Conservation (phyloP, 2,329 filamentous ascomycete genomes). For the Botrytis cinerea region DNA sequence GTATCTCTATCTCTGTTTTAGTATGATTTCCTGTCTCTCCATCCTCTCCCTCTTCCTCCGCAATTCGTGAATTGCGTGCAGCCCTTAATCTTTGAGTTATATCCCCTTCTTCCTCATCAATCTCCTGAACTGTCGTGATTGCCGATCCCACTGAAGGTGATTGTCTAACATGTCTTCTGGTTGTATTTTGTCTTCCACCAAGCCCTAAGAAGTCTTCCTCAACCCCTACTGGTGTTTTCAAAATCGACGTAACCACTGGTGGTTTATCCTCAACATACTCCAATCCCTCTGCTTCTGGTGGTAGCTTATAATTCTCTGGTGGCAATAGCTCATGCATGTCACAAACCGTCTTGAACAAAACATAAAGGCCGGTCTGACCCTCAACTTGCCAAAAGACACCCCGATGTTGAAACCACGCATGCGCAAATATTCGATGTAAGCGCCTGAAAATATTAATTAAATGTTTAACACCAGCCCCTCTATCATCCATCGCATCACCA, state of each 20-base stretch:
- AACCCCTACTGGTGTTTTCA: conserved; percentile 44
- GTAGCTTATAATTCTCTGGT: conserved; percentile 93
- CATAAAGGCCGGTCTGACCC: conserved; percentile 84
- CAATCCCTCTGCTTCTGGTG: conserved; percentile 85
- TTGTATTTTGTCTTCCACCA: conserved; percentile 64
- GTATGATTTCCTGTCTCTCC: conserved; percentile 8
- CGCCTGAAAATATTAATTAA: conserved; percentile 93
- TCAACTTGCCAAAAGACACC: conserved; percentile 96
- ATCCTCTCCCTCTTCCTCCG: conserved; percentile 16
- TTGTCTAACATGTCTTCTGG: conserved; percentile 77
- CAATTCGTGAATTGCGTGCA: conserved; percentile 50
- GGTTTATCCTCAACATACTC: conserved; percentile 55
- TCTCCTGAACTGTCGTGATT: conserved; percentile 80
- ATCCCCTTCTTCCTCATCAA: conserved; percentile 71
- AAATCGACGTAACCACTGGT: conserved; percentile 39
- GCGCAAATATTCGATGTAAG: conserved; percentile 94
- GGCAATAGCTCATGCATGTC: conserved; percentile 88
- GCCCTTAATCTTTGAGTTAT: conserved; percentile 50
- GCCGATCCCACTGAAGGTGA: conserved; percentile 77
- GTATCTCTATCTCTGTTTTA: conserved; percentile 37
- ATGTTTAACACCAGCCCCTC: conserved; percentile 71
- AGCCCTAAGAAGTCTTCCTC: conserved; percentile 56
- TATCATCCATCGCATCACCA: conserved; percentile 55
- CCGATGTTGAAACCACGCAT: conserved; percentile 97
- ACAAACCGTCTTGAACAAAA: conserved; percentile 96